Base-by-base conservation (phyloP, 2,329 filamentous ascomycete genomes). In the Xylaria sp. region DNA sequence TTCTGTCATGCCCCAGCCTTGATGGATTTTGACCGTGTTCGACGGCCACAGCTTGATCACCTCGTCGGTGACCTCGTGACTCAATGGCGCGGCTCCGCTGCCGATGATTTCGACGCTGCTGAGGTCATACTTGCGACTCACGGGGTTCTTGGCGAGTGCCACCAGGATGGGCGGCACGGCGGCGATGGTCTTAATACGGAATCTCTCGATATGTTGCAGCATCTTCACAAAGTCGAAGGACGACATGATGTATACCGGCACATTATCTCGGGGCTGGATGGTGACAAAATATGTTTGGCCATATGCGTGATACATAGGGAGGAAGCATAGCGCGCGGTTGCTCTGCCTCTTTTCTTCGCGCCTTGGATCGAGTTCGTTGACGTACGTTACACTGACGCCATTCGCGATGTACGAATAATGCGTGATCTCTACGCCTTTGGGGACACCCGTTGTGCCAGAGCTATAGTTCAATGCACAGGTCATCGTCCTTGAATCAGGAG, bases 1-100 rank as follows among this genome's bases (percentile, higher is more conserved):
- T 69, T 94, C 91, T 1, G 91, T 94, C 91, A 95, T 93, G 4
- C 91, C 91, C 88, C 90, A 95, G 3, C 90, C 91, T 71, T 93
- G 90, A 66, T 76, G 74, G 11, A 80, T 59, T 2, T 60, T 48
- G 7, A 79, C 50, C 1, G 68, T 63, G 2, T 66, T 64, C 21
- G 59, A 49, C 2, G 70, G 71, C 77, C 85, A 85, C 52, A 86
- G 66, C 53, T 74, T 78, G 67, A 88, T 79, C 8, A 85, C 80
- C 60, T 87, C 84, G 9, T 77, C 75, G 50, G 75, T 77, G 2
- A 84, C 74, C 56, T 88, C 83, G n/a, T 66, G 67, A 11, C 77
- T 74, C 7, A 90, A 72, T 1, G 90, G 90, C 6, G 91, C 90
- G 1, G 89, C 90, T 29, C 90, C 90, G 47, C 77, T 83, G 1